A percentile compares a stretch with the other conserved stretches of the same genome.
phyloP scores from a whole-genome alignment of 179 eudicot genomes.

The Pouteria campechiana region DNA sequence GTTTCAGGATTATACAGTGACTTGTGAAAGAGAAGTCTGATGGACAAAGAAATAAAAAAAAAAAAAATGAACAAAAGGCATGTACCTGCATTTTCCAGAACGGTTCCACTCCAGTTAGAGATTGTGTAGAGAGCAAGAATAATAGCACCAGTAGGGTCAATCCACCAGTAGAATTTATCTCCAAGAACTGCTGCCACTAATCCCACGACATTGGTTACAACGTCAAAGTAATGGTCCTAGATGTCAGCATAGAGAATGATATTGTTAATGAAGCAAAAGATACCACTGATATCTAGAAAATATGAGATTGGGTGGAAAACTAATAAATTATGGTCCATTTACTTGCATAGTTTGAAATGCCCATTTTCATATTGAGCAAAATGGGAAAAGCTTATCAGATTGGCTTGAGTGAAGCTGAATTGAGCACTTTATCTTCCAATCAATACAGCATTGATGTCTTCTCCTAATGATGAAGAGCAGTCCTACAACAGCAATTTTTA shows the following conservation, averaged over 20 bases:
- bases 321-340: too few relatives aligned
- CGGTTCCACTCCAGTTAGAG: conserved; percentile 75
- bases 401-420: too few relatives aligned
- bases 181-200: conserved; percentile 84
- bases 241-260: background rate
- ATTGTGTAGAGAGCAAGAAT: conserved; percentile 64
- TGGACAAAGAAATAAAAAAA: background rate
- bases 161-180: conserved; percentile 74
- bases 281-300: background rate
- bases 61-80: background rate
- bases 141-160: conserved; percentile 86
- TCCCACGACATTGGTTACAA: conserved; percentile 82
- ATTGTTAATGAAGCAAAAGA: background rate
- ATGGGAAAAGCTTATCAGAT: too few relatives aligned
- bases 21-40: background rate
- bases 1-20: too few relatives aligned
- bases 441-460: too few relatives aligned
- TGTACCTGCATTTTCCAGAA: conserved; percentile 83
- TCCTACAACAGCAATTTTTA: too few relatives aligned
- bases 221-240: conserved; percentile 96
- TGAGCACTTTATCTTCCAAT: too few relatives aligned
- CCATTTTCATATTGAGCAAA: too few relatives aligned
- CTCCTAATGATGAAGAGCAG: too few relatives aligned
- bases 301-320: too few relatives aligned
- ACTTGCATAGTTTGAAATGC: too few relatives aligned